phyloP scores from a whole-genome alignment of 1,139 yeast species.

The Blastobotrys arbuscula region DNA sequence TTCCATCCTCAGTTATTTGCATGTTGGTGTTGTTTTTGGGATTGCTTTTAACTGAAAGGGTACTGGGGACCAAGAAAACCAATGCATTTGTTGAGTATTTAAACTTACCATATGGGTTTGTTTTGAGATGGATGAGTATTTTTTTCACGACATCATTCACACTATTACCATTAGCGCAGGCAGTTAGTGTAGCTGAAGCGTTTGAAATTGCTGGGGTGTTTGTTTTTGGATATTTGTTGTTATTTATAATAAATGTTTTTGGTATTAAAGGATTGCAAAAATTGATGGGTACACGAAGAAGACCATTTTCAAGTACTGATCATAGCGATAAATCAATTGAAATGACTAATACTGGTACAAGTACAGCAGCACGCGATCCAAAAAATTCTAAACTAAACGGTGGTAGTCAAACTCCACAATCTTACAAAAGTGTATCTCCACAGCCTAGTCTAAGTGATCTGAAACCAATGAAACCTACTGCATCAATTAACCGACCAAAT shows the following conservation, averaged over 20 bases:
- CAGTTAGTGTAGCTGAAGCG: slow-evolving; percentile 62
- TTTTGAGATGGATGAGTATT: slow-evolving; percentile 70
- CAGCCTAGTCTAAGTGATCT: background rate
- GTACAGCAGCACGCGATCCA: background rate
- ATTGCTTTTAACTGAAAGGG: slow-evolving; percentile 37
- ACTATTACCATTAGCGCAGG: slow-evolving; percentile 59
- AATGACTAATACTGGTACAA: background rate
- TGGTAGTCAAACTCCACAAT: background rate
- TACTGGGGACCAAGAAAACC: slow-evolving; percentile 38
- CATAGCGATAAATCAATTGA: background rate
- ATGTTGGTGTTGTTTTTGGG: slow-evolving; percentile 58
- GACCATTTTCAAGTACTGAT: slow-evolving; percentile 18
- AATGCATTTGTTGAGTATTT: slow-evolving; percentile 43
- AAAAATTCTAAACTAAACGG: background rate
- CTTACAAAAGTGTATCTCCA: background rate
- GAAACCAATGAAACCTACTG: slow-evolving; percentile 1
- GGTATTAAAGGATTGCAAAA: slow-evolving; percentile 40
- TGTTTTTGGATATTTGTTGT: slow-evolving; percentile 52
- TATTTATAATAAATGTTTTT: slow-evolving; percentile 48
- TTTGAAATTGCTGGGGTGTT: slow-evolving; percentile 71
- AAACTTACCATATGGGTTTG: slow-evolving; percentile 63
- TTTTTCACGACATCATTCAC: slow-evolving; percentile 76
- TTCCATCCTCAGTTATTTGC: slow-evolving; percentile 73
- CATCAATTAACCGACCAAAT: slow-evolving; percentile 6
- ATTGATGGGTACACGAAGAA: slow-evolving; percentile 33